Base-by-base conservation (phyloP, 495 filamentous ascomycete species). In the Xeromyces bisporus region DNA sequence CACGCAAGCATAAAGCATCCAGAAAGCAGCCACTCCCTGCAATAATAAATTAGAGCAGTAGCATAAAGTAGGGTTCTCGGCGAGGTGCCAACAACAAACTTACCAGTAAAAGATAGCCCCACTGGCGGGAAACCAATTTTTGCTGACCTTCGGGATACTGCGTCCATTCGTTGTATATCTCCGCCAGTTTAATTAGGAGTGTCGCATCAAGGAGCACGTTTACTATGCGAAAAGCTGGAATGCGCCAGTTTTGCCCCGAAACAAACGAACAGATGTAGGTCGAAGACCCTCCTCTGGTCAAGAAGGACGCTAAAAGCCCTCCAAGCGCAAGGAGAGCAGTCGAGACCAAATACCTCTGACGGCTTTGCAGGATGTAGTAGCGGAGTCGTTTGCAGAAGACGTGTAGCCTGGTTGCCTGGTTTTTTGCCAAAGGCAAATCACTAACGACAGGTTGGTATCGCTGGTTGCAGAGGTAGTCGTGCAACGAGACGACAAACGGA, bases 181-280 rank as follows among this genome's bases (percentile, higher is more conserved):
- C 46, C 0, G 44, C 40, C n/a, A 58, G 27, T 5, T 45, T 41
- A 18, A 59, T 43, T 8, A 66, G 30, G 26, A 65, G 36, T 17
- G 44, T 15, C 6, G 37, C 51, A 32, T 67, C 60, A 2, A 59
- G 26, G 4, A 55, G n/a, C 6, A 48, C 6, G n/a, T 40, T 48
- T 14, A 50, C 15, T 2, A 53, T 13, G 32, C 42, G 49, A 12
- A 56, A 26, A 2, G 37, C 30, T 7, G 37, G 55, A 9, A 60
- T 29, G 7, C 35, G 38, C 9, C 38, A 30, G 25, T 42, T 38
- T 13, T 42, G 45, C 9, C 44, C 32, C 9, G 46, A 46, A n/a
- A 46, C 36, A 6, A 53, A 43, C 11, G 62, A 50, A 37, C 64
- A 68, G 15, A 68, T 62, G 34, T 62, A 65, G 1, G 56, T 65